Conservation (phyloP, 2,329 filamentous ascomycete genomes). For the Dactylonectria macrodidyma region DNA sequence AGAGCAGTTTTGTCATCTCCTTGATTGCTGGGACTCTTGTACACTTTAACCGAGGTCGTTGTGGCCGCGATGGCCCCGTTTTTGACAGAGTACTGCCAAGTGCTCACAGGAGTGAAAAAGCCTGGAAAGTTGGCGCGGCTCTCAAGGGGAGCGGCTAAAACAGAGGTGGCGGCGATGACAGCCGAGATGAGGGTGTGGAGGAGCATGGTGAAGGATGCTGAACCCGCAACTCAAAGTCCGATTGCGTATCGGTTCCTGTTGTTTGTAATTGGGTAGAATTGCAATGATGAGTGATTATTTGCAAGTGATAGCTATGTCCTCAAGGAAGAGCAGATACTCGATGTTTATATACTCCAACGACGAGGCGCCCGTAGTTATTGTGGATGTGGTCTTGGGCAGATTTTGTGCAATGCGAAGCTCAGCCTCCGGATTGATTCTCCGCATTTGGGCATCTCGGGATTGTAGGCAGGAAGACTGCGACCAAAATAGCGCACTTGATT, state of each 20-base stretch:
- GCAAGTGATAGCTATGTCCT: neutral
- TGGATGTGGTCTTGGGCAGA: neutral
- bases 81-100: slow-evolving; percentile 37
- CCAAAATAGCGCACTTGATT: neutral
- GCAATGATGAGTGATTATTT: neutral
- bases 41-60: slow-evolving; percentile 18
- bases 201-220: slow-evolving; percentile 35
- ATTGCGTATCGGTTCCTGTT: neutral
- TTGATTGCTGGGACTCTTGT: slow-evolving; percentile 37
- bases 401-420: neutral
- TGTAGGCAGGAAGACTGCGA: neutral
- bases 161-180: slow-evolving; percentile 34
- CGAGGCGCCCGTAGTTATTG: neutral
- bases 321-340: neutral
- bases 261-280: neutral
- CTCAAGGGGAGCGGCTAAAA: slow-evolving; percentile 36
- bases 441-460: neutral
- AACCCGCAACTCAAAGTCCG: too few species aligned
- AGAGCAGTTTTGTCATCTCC: slow-evolving; percentile 46
- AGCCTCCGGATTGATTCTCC: neutral
- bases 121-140: neutral
- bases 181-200: slow-evolving; percentile 34
- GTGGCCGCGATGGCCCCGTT: slow-evolving; percentile 37
- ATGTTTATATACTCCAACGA: slow-evolving; percentile 6
- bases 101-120: slow-evolving; percentile 37